These are phyloP conservation scores for Trypanosoma caninum DNA, from an alignment of 208 protist genomes.

Conservation along the genomic window DNA sequence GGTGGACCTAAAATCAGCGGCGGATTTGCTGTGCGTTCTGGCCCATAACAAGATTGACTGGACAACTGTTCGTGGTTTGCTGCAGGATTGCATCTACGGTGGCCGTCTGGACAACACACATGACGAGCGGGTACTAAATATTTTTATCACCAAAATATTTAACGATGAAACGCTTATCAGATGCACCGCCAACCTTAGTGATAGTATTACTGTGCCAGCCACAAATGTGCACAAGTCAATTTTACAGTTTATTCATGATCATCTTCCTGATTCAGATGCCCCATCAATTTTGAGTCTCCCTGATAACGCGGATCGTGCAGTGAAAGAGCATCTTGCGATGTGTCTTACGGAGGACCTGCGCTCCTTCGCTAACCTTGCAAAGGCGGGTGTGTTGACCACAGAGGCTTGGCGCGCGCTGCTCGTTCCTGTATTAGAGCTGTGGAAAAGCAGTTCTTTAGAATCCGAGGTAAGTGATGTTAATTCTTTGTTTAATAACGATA, in stretches of 20 bases:
- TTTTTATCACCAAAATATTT: slow-evolving; percentile 83
- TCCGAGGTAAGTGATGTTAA: slow-evolving; percentile 2
- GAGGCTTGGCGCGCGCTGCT: slow-evolving; percentile 84
- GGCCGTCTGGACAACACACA: slow-evolving; percentile 93
- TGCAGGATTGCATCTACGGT: slow-evolving; percentile 95
- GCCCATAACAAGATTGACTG: slow-evolving; percentile 65
- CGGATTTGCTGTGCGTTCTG: slow-evolving; percentile 78
- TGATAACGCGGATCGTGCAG: slow-evolving; percentile 90
- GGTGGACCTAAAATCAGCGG: slow-evolving; percentile 92
- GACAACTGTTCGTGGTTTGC: slow-evolving; percentile 88
- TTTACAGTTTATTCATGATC: slow-evolving; percentile 45
- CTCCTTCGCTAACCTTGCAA: slow-evolving; percentile 35
- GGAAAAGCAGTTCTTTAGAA: slow-evolving; percentile 51
- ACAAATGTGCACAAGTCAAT: slow-evolving; percentile 52
- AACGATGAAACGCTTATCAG: slow-evolving; percentile 49
- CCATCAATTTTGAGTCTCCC: slow-evolving; percentile 89
- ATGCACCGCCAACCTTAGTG: slow-evolving; percentile 33
- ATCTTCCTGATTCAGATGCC: slow-evolving; percentile 70
- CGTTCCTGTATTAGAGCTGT: slow-evolving; percentile 79
- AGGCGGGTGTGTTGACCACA: slow-evolving; percentile 34
- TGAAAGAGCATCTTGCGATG: slow-evolving; percentile 75
- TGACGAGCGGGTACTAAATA: slow-evolving; percentile 84
- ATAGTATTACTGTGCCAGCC: slow-evolving; percentile 42
- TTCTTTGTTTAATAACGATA: slow-evolving; percentile 15
- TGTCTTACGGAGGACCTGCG: slow-evolving; percentile 73